Evolutionary conservation across 495 filamentous ascomycete species (phyloP).

Genomic region (Evansstolkia leycettana): DNA sequence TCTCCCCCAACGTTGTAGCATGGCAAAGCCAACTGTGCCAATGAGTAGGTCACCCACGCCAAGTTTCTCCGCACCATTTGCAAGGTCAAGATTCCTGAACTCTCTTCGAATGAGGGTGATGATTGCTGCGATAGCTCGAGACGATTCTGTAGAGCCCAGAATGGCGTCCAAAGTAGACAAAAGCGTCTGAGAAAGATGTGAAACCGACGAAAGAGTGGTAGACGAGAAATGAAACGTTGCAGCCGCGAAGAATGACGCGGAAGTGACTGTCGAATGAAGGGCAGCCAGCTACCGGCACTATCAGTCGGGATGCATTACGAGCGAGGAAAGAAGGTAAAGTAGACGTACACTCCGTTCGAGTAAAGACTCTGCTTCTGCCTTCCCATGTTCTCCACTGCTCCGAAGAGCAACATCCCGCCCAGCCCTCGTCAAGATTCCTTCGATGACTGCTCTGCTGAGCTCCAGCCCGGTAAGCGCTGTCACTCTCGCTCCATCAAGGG

Average conservation of each 20-base stretch:
- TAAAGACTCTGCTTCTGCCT: slow-evolving; percentile 47
- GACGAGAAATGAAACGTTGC: slow-evolving; percentile 61
- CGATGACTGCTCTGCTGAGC: slow-evolving; percentile 52
- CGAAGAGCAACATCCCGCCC: slow-evolving; percentile 50
- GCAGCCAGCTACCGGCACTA: slow-evolving; percentile 46
- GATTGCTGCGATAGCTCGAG: slow-evolving; percentile 68
- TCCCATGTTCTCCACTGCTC: slow-evolving; percentile 41
- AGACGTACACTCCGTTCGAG: slow-evolving; percentile 46
- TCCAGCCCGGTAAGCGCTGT: slow-evolving; percentile 62
- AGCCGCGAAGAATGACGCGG: slow-evolving; percentile 53
- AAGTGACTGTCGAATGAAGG: slow-evolving; percentile 50
- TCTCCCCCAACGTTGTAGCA: slow-evolving; percentile 57
- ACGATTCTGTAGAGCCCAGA: slow-evolving; percentile 67
- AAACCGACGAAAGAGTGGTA: slow-evolving; percentile 46
- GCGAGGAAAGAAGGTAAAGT: neutral
- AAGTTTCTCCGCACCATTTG: slow-evolving; percentile 45
- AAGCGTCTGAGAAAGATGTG: slow-evolving; percentile 52
- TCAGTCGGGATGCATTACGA: neutral
- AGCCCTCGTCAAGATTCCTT: slow-evolving; percentile 54
- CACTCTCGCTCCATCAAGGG: slow-evolving; percentile 51
- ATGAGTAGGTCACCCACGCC: slow-evolving; percentile 53
- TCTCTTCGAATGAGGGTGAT: slow-evolving; percentile 61
- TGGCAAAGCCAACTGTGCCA: slow-evolving; percentile 57
- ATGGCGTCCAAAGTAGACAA: slow-evolving; percentile 60
- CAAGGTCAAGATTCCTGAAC: slow-evolving; percentile 51